Percentiles rank a stretch among this genome's conserved stretches.
These are phyloP conservation scores for Solanum sitiens DNA, from an alignment of 257 asterid species.

Conservation along the genomic window DNA sequence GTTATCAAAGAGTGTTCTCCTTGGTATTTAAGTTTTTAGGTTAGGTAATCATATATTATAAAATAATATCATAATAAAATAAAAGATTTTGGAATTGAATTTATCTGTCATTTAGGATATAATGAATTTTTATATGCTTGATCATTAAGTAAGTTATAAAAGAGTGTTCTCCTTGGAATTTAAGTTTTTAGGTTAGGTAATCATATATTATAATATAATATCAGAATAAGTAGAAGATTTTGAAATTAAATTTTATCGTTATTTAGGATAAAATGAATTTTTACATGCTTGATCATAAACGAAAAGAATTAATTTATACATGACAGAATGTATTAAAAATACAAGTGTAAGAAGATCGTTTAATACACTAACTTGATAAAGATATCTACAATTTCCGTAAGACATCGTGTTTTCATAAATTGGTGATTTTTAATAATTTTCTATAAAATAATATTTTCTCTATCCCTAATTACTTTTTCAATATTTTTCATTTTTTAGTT, in stretches of 20 bases:
- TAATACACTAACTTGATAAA: too few relatives aligned
- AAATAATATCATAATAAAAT: neutral
- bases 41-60: neutral
- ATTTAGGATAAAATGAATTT: too few relatives aligned
- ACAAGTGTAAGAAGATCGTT: too few relatives aligned
- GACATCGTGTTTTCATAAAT: neutral
- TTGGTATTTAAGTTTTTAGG: neutral
- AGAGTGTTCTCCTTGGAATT: fast-evolving
- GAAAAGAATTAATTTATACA: neutral
- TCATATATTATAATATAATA: neutral
- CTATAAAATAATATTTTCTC: too few relatives aligned
- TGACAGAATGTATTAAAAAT: neutral
- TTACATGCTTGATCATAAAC: neutral
- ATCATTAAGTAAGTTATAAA: neutral
- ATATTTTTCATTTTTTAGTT: too few relatives aligned
- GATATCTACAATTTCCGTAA: neutral
- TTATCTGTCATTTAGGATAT: too few relatives aligned
- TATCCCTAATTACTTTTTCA: too few relatives aligned
- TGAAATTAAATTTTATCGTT: neutral
- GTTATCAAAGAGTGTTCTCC: neutral
- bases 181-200: neutral
- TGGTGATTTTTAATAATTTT: too few relatives aligned
- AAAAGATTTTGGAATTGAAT: neutral
- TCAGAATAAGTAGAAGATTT: neutral
- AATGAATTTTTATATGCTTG: neutral